These are phyloP conservation scores for Solanum clarkiae DNA, from an alignment of 257 asterid genomes.

Conservation along the genomic window DNA sequence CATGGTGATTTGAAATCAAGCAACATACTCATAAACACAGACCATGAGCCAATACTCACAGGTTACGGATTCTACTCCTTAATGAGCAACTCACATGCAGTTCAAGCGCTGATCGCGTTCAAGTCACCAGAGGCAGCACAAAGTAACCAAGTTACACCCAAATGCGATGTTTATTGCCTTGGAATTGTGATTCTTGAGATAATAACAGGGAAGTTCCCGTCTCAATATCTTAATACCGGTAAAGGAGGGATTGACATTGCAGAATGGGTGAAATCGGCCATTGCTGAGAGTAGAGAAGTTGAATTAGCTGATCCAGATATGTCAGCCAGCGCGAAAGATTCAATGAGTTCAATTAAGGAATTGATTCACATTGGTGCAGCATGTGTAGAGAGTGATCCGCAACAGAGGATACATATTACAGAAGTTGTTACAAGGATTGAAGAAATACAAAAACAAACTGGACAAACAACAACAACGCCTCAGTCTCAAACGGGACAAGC, in stretches of 20 bases:
- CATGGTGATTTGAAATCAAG: conserved; percentile 80
- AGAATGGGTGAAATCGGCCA: conserved; percentile 45
- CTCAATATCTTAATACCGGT: conserved; percentile 28
- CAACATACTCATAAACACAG: conserved; percentile 44
- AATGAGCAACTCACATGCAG: conserved; percentile 26
- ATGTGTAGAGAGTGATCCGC: conserved; percentile 44
- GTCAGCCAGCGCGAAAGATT: neutral
- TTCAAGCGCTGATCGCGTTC: conserved; percentile 42
- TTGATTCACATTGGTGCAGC: conserved; percentile 46
- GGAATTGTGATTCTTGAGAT: conserved; percentile 74
- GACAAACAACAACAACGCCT: neutral
- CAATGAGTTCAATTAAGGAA: conserved; percentile 18
- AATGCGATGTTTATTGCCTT: conserved; percentile 55
- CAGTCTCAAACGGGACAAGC: conserved; percentile 5
- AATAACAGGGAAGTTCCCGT: conserved; percentile 55
- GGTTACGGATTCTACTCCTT: conserved; percentile 48
- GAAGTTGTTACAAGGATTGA: conserved; percentile 55
- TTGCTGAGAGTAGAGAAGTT: conserved; percentile 33
- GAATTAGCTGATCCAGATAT: conserved; percentile 47
- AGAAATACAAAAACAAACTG: neutral
- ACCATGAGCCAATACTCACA: conserved; percentile 44
- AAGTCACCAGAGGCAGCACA: conserved; percentile 57
- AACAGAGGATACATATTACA: conserved; percentile 31
- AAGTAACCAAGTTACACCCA: conserved; percentile 34
- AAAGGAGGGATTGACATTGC: conserved; percentile 54